Conservation (phyloP, 768 basidiomycete species). For the Sistotremastrum suecicum region DNA sequence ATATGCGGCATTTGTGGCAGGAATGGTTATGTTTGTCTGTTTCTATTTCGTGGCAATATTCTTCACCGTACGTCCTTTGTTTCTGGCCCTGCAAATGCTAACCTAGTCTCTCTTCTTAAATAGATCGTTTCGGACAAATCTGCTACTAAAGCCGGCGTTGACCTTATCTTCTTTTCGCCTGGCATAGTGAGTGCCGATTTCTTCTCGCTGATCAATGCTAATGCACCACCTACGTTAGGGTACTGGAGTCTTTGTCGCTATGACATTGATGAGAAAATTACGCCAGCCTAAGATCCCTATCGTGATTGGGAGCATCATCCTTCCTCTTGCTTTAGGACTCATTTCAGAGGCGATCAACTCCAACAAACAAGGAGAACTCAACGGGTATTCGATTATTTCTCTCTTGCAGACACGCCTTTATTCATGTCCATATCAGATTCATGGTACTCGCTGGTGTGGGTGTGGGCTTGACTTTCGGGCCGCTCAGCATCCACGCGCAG, state of each 20-base stretch:
- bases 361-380: slow-evolving; percentile 3
- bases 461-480: slow-evolving; percentile 25
- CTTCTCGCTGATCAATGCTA: too few relatives aligned
- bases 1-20: slow-evolving; percentile 7
- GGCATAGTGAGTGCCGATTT: slow-evolving; percentile 7
- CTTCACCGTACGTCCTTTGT: slow-evolving; percentile 3
- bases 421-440: slow-evolving; percentile 9
- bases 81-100: too few relatives aligned
- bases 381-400: too few relatives aligned
- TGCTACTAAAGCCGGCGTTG: slow-evolving; percentile 6
- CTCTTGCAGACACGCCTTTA: too few relatives aligned
- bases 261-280: slow-evolving; percentile 5
- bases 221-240: too few relatives aligned
- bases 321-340: slow-evolving; percentile 10
- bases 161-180: slow-evolving; percentile 12
- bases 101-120: too few relatives aligned
- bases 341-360: slow-evolving; percentile 7
- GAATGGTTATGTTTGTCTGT: slow-evolving; percentile 10
- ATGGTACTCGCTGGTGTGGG: slow-evolving; percentile 31
- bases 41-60: slow-evolving; percentile 15
- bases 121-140: slow-evolving; percentile 6
- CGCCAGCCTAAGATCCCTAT: slow-evolving; percentile 8
- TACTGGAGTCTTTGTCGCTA: slow-evolving; percentile 6
- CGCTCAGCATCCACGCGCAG: slow-evolving; percentile 28
- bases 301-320: slow-evolving; percentile 9